A percentile compares a stretch with the other conserved stretches of the same genome.
Conservation (phyloP, 495 filamentous ascomycete species). For the Achaetomiella virescens region DNA sequence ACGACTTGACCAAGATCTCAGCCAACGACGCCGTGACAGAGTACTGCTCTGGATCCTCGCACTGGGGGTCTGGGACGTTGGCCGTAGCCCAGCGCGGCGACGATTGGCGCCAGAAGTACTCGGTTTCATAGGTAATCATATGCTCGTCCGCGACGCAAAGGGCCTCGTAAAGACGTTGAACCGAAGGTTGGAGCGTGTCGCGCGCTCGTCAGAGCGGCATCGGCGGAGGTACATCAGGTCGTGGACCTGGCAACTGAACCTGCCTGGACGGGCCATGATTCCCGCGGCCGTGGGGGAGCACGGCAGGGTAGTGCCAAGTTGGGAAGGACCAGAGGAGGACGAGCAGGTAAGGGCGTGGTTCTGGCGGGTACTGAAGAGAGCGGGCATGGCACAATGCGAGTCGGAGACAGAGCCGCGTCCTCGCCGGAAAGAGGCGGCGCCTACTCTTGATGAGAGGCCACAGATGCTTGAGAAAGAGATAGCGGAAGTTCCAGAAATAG, state of each 20-base stretch:
- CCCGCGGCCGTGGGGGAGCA: constrained; percentile 1
- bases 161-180: constrained; percentile 7
- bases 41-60: constrained; percentile 3
- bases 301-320: not conserved
- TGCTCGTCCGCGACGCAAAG: constrained; percentile 3
- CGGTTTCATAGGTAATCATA: constrained; percentile 10
- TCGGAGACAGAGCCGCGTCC: not conserved
- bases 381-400: constrained; percentile 3
- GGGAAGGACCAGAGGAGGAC: constrained; percentile 7
- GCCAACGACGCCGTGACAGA: constrained; percentile 2
- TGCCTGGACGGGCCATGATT: constrained; percentile 1
- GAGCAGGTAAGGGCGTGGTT: constrained; percentile 1
- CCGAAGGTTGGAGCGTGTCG: not conserved
- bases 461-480: not conserved
- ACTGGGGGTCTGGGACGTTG: constrained; percentile 1
- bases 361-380: constrained; percentile 4
- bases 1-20: not conserved
- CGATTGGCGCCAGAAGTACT: constrained; percentile 4
- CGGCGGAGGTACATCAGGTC: constrained; percentile 5
- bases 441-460: constrained; percentile 2
- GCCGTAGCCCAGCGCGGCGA: not conserved
- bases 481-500: constrained; percentile 7
- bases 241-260: constrained; percentile 1
- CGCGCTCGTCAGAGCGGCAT: constrained; percentile 7
- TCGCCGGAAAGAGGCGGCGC: not conserved